Evolutionary conservation across 2,329 filamentous ascomycete species (phyloP), one percentile per base, ranked within the genome.

Genomic region (Fusarium verrucosum): DNA sequence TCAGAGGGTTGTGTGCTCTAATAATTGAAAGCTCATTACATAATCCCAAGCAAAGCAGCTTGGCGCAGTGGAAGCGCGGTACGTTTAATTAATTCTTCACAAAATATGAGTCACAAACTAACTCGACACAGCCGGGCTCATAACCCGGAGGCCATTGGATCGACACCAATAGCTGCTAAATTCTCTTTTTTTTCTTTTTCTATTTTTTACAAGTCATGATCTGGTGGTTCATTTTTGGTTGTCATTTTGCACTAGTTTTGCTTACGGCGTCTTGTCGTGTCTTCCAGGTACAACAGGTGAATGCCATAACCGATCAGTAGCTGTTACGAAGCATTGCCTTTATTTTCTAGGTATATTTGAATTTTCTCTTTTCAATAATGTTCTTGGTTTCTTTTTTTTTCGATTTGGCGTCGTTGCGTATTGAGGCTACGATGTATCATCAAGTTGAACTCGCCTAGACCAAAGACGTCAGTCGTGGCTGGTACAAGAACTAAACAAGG

Each of bases 61-160:
- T 66, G 63, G 63, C 63, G 62, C 63, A 66, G 63, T 51, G 63
- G 62, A 64, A 66, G 63, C 63, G 62, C 63, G 62, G 61, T 65
- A 65, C 33, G 61, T 64, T 23, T 43, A n/a, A n/a, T n/a, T n/a
- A n/a, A 17, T 47, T 28, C 20, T 38, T 33, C 16, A 44, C 23
- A 33, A 10, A 2, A n/a, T n/a, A n/a, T 4, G 10, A 22, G n/a
- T 11, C 30, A 26, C 28, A 3, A 23, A 46, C 61, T 65, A 60
- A 65, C 40, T 22, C 22, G n/a, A 11, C 36, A 5, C 28, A 65
- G 62, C 63, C 63, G 63, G 62, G 62, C 62, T 65, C 62, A 65
- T 65, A 66, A 66, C 62, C 63, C 63, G 63, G 63, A 66, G 63
- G 63, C 60, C 62, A 47, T 43, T 45, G 40, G 62, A 66, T 66